These are phyloP conservation scores for Podospora pseudopauciseta DNA, from an alignment of 495 filamentous ascomycete species.

Conservation along the genomic window DNA sequence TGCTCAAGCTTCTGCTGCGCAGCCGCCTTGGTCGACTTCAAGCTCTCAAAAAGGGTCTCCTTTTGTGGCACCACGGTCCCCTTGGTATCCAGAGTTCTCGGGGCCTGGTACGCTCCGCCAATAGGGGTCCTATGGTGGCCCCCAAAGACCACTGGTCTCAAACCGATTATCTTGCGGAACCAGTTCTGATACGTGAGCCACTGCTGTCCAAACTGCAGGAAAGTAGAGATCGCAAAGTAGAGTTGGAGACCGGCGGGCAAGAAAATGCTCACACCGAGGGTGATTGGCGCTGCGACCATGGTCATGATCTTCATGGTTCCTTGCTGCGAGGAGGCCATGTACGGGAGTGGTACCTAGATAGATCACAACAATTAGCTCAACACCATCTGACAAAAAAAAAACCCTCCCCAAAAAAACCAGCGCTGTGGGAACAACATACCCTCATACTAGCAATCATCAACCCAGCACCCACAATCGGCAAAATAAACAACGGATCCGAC, in stretches of 20 bases:
- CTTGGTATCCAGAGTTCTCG: conserved; percentile 18
- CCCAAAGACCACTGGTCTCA: conserved; percentile 43
- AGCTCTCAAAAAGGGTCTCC: conserved; percentile 21
- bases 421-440: conserved; percentile 43
- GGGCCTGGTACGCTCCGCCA: conserved; percentile 27
- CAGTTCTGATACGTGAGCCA: conserved; percentile 46
- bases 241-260: conserved; percentile 68
- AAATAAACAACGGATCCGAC: conserved; percentile 67
- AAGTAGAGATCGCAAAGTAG: conserved; percentile 60
- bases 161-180: conserved; percentile 49
- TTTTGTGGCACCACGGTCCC: neutral
- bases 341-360: conserved; percentile 32
- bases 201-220: conserved; percentile 56
- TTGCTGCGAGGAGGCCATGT: conserved; percentile 34
- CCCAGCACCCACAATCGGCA: conserved; percentile 57
- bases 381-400: neutral
- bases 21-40: conserved; percentile 27
- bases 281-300: conserved; percentile 57
- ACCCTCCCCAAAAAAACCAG: neutral
- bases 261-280: conserved; percentile 57
- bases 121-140: neutral
- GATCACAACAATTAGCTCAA: conserved; percentile 5
- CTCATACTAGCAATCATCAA: conserved; percentile 53
- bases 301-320: conserved; percentile 50
- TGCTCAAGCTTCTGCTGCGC: conserved; percentile 39